These are phyloP conservation scores for Cadophora gregata DNA, from an alignment of 2,329 filamentous ascomycete species.

Conservation along the genomic window DNA sequence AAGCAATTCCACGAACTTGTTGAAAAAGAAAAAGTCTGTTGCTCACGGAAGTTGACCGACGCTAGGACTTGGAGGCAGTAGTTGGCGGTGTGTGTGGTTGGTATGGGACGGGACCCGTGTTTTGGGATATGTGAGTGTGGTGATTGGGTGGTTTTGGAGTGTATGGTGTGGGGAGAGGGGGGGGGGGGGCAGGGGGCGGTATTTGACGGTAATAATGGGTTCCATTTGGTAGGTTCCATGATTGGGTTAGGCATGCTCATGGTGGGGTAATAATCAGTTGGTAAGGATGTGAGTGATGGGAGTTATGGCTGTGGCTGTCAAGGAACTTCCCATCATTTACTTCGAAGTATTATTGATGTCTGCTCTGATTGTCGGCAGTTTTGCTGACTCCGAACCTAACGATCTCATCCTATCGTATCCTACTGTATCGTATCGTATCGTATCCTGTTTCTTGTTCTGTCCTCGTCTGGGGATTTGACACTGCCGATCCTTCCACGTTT, in stretches of 20 bases:
- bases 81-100: too few relatives aligned
- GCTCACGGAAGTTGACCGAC: background rate
- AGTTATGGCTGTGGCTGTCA: background rate
- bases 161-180: too few relatives aligned
- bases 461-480: constrained; percentile 11
- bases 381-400: too few relatives aligned
- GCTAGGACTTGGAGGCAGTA: background rate
- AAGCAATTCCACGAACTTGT: constrained; percentile 1
- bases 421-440: background rate
- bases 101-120: too few relatives aligned
- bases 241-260: too few relatives aligned
- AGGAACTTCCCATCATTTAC: too few relatives aligned
- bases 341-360: too few relatives aligned
- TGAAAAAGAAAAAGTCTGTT: background rate
- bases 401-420: too few relatives aligned
- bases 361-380: too few relatives aligned
- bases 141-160: background rate
- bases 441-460: background rate
- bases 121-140: background rate
- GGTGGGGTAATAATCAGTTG: too few relatives aligned
- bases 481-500: too few relatives aligned
- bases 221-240: too few relatives aligned
- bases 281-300: background rate
- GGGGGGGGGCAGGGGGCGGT: background rate
- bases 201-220: background rate